Base-by-base conservation (phyloP, 2,329 filamentous ascomycete species). In the Trichoderma pleuroti region DNA sequence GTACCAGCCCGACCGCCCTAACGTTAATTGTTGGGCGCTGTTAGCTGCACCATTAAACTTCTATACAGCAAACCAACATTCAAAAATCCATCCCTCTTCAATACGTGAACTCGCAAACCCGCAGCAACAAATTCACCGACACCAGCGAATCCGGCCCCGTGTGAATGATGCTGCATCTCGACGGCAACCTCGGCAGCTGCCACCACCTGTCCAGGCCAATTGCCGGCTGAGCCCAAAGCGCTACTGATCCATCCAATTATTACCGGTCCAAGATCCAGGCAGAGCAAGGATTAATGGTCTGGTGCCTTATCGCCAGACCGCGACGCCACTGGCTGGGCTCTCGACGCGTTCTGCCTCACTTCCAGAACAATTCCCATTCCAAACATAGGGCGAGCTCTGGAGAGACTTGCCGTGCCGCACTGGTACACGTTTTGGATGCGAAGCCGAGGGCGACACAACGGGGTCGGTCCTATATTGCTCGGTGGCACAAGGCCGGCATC, bases 201-300 rank as follows among this genome's bases (percentile, higher is more conserved):
- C 52, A 36, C 68, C 61, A 65, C 26, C 60, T 59, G 68, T 42
- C 60, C 10, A 18, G 14, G 18, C 39, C 18, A 67, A 46, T 36
- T 32, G 28, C 26, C 54, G n/a, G 36, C 36, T 39, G n/a, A 28
- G 21, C 21, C 3, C 24, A 26, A 26, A 66, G n/a, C 30, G 39
- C 62, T 54, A 59, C 30, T n/a, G n/a, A 9, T 8, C 32, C 39
- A 5, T 42, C 39, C 39, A 42, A 42, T 32, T 49, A 34, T 26
- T 66, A 14, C 39, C 52, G 7, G 34, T 7, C 34, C 36, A 8
- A 30, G 26, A 28, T 49, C 26, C 11, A 36, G 73, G 71, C 60
- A 54, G 68, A 71, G 65, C 66, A 68, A 73, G 69, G 70, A 68
- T 74, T 72, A 72, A 72, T 72, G 70, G 62, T 74, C 70, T 72